phyloP scores from a whole-genome alignment of 352 stramenopile genomes.

The Pythium guiyangense region DNA sequence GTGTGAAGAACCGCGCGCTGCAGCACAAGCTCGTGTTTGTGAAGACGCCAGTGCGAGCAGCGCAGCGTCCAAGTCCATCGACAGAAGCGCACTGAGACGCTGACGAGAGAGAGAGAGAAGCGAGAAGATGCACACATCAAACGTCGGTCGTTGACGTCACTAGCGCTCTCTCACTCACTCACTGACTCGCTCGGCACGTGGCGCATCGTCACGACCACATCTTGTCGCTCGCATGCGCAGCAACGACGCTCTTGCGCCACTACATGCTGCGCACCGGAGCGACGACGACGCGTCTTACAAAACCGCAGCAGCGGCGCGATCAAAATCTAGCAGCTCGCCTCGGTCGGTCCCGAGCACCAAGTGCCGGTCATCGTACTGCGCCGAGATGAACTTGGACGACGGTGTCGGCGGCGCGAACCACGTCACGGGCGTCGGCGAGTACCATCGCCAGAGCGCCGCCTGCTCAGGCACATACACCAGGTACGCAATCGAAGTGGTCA shows the following conservation, averaged over 20 bases:
- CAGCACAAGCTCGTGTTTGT: constrained; percentile 60
- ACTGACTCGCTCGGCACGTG: neutral
- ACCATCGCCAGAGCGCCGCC: constrained; percentile 83
- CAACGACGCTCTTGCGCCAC: neutral
- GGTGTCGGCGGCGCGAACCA: constrained; percentile 60
- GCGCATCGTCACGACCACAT: neutral
- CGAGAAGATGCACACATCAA: neutral
- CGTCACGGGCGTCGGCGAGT: constrained; percentile 67
- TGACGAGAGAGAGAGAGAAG: neutral
- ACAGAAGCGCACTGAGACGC: neutral
- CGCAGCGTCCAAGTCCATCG: neutral
- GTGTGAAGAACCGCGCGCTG: constrained; percentile 34
- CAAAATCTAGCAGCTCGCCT: constrained; percentile 76
- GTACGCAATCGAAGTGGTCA: too few species aligned
- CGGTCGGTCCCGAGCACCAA: constrained; percentile 73
- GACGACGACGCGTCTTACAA: constrained; percentile 18
- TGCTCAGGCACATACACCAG: constrained; percentile 10
- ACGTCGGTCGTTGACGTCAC: neutral
- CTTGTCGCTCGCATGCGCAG: neutral
- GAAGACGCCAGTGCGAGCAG: constrained; percentile 27
- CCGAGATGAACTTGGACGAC: constrained; percentile 54
- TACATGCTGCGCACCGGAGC: too few species aligned
- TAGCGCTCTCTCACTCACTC: neutral
- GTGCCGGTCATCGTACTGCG: constrained; percentile 69
- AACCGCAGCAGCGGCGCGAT: constrained; percentile 53